These are phyloP conservation scores for Spergularia azorica DNA, from an alignment of 179 eudicot genomes.

Conservation along the genomic window DNA sequence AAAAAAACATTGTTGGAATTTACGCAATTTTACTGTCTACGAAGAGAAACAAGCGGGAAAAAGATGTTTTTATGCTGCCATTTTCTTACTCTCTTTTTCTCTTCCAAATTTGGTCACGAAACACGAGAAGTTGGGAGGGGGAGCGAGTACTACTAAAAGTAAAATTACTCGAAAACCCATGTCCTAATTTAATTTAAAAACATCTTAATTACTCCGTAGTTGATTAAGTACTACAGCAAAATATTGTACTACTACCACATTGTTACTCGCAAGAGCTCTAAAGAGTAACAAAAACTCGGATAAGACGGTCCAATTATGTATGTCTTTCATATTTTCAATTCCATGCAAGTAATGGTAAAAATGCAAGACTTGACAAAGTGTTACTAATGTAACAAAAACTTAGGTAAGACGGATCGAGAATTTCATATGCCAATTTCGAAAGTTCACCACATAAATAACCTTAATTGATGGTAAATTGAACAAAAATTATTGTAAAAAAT, in stretches of 20 bases:
- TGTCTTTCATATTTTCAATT: too few relatives aligned
- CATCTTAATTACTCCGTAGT: neutral
- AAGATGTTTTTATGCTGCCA: constrained; percentile 38
- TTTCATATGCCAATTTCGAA: too few relatives aligned
- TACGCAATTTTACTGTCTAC: constrained; percentile 22
- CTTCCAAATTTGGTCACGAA: constrained; percentile 20
- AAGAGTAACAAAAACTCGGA: neutral
- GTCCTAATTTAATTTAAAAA: neutral
- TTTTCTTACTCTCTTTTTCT: constrained; percentile 16
- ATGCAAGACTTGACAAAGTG: too few relatives aligned
- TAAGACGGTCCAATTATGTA: neutral
- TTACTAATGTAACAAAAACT: too few relatives aligned
- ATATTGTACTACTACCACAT: neutral
- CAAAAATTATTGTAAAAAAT: too few relatives aligned
- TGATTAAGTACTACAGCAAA: neutral
- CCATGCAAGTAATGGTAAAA: too few relatives aligned
- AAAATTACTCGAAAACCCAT: constrained; percentile 21
- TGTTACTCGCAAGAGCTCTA: too few relatives aligned
- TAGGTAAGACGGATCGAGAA: neutral
- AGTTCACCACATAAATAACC: too few relatives aligned
- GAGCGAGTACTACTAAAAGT: constrained; percentile 5
- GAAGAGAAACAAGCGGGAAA: constrained; percentile 30
- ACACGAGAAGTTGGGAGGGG: constrained; percentile 29
- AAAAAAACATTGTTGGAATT: neutral
- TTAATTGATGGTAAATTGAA: too few relatives aligned